phyloP scores from a whole-genome alignment of 2,329 filamentous ascomycete genomes.

The Arthroderma sp. region DNA sequence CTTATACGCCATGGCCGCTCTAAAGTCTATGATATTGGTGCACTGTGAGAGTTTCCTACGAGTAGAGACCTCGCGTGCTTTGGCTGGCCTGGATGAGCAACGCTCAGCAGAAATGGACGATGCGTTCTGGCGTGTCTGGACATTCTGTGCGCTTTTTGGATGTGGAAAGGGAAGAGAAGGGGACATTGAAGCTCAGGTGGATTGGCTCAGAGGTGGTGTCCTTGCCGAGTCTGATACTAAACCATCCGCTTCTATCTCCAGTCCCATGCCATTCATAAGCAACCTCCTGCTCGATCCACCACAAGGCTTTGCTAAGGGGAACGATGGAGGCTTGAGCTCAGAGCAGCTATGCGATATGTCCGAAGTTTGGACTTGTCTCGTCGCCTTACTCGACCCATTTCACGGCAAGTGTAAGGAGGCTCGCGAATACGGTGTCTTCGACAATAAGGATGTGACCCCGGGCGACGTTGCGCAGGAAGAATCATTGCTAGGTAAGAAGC shows the following conservation, averaged over 20 bases:
- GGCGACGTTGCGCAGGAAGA: constrained; percentile 36
- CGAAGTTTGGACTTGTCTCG: constrained; percentile 52
- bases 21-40: constrained; percentile 46
- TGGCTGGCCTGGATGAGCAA: constrained; percentile 37
- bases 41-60: constrained; percentile 47
- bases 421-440: constrained; percentile 44
- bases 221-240: constrained; percentile 39
- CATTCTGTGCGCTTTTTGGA: constrained; percentile 53
- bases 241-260: constrained; percentile 27
- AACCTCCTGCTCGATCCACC: constrained; percentile 45
- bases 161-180: constrained; percentile 46
- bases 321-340: constrained; percentile 42
- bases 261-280: constrained; percentile 40
- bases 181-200: constrained; percentile 48
- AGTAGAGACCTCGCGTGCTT: constrained; percentile 43
- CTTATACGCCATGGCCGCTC: constrained; percentile 40
- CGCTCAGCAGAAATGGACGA: constrained; percentile 45
- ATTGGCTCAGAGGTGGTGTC: constrained; percentile 50
- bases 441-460: constrained; percentile 40
- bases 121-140: constrained; percentile 55
- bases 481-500: constrained; percentile 37
- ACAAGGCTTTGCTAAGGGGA: constrained; percentile 47
- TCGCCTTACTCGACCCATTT: constrained; percentile 44
- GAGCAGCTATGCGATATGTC: constrained; percentile 52
- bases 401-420: constrained; percentile 45